Evolutionary conservation across 176 grass and related monocot genomes (phyloP), one percentile per base, ranked within the genome.

Genomic region (Oryza officinalis): DNA sequence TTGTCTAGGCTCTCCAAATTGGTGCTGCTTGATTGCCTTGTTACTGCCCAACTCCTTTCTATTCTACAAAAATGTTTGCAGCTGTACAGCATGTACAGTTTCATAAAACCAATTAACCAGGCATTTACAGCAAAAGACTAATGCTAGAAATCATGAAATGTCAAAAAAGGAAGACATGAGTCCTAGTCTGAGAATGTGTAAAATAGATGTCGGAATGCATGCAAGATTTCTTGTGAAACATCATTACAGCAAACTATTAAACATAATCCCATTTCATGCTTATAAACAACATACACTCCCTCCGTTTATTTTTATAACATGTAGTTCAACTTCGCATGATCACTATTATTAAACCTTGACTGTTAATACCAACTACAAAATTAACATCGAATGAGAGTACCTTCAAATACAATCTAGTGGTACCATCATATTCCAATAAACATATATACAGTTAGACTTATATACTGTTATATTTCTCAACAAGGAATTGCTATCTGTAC

Each of bases 1-100:
- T 76, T 64, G 82, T 12, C 28, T 80, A 17, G 43, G 65, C 1
- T n/a, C 35, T 86, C 3, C 47, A 32, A n/a, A 78, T 41, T 32
- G 13, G 30, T 70, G 46, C 27, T 44, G 61, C n/a, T 76, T 75
- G 38, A 11, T 13, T 75, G 10, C 63, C 26, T 22, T 67, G 44
- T 79, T 73, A 73, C 30, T 80, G 45, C 47, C 12, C n/a, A 69
- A 80, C 20, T 81, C 37, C 60, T 86, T 80, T 83, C 52, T 4
- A 28, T 73, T 31, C 73, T 60, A 40, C 4, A 70, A 64, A 75
- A 71, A 81, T 44, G 13, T 43, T 57, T 75, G n/a, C 28, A 47
- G 41, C 72, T 37, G 54, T 0, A 13, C 31, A 71, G 68, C 22
- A 30, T 41, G 41, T 70, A 25, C 27, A 71, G 44, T 33, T 85